Evolutionary conservation across 495 filamentous ascomycete species (phyloP).

Genomic region (Geoglossum glabrum): DNA sequence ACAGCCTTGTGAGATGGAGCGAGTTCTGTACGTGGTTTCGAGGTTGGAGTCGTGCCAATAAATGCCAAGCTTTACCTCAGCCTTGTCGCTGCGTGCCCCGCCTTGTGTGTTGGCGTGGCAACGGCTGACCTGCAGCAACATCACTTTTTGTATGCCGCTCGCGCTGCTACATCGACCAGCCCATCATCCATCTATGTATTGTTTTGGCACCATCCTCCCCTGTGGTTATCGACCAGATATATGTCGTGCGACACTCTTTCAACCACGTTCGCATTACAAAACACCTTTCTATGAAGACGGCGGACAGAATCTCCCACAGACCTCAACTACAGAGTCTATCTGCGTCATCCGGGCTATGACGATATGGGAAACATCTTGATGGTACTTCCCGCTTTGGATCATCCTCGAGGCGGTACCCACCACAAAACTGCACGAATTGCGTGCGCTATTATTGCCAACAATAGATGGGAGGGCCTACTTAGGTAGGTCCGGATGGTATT

Average conservation of each 20-base stretch:
- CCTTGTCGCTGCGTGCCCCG: not conserved
- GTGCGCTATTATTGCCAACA: slow-evolving; percentile 6
- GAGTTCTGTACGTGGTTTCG: not conserved
- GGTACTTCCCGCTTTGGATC: slow-evolving; percentile 4
- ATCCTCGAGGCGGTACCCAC: slow-evolving; percentile 2
- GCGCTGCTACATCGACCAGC: not conserved
- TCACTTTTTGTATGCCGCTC: not conserved
- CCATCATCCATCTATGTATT: slow-evolving; percentile 1
- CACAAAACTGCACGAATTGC: slow-evolving; percentile 5
- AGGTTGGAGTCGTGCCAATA: not conserved
- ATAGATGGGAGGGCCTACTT: not conserved
- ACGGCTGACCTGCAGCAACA: not conserved
- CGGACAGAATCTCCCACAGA: slow-evolving; percentile 2
- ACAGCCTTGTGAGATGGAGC: not conserved
- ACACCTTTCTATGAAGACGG: slow-evolving; percentile 1
- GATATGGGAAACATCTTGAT: slow-evolving; percentile 4
- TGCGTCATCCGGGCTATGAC: slow-evolving; percentile 3
- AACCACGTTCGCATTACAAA: slow-evolving; percentile 4
- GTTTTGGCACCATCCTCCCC: not conserved
- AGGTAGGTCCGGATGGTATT: slow-evolving; percentile 1
- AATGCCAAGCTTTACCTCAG: slow-evolving; percentile 2
- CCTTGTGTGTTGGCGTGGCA: not conserved
- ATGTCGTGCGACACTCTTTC: slow-evolving; percentile 3
- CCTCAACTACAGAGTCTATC: not conserved
- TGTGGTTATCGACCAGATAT: slow-evolving; percentile 1